These are phyloP conservation scores for Lipomyces japonicus DNA, from an alignment of 805 yeast species.

Conservation along the genomic window DNA sequence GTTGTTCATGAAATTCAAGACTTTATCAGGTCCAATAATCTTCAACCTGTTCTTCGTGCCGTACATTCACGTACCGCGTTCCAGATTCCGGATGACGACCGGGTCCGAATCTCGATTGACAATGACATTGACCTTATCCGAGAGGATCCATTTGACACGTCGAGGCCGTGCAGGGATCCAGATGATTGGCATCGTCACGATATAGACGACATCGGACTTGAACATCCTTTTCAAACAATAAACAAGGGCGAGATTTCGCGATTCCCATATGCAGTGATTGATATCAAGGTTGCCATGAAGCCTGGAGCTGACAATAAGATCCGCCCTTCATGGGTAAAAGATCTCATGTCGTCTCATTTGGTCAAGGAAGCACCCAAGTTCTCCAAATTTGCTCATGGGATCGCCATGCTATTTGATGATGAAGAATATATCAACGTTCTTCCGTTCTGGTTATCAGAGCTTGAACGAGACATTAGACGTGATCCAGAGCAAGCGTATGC, in stretches of 20 bases:
- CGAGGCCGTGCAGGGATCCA: constrained; percentile 87
- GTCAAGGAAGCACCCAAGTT: constrained; percentile 93
- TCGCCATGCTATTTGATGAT: constrained; percentile 80
- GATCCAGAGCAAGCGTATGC: constrained; percentile 77
- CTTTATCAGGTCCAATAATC: constrained; percentile 59
- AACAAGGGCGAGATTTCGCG: constrained; percentile 75
- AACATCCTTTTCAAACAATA: constrained; percentile 64
- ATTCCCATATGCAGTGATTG: constrained; percentile 61
- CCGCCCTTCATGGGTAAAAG: constrained; percentile 67
- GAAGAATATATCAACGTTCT: constrained; percentile 75
- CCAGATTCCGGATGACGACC: constrained; percentile 96
- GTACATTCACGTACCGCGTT: constrained; percentile 89
- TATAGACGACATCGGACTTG: constrained; percentile 67
- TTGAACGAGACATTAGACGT: constrained; percentile 71
- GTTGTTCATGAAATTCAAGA: constrained; percentile 59
- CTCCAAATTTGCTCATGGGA: constrained; percentile 89
- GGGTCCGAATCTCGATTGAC: constrained; percentile 85
- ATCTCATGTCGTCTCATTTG: constrained; percentile 73
- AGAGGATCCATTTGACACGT: constrained; percentile 83
- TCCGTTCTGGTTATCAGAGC: constrained; percentile 93
- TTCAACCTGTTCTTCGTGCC: constrained; percentile 85
- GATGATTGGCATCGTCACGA: constrained; percentile 87
- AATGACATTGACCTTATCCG: constrained; percentile 82
- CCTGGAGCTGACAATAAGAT: constrained; percentile 29
- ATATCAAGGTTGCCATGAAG: constrained; percentile 48